A percentile compares a stretch with the other conserved stretches of the same genome.
Evolutionary conservation across 2,329 filamentous ascomycete genomes (phyloP).

Genomic region (Exophiala phaeomuriformis): DNA sequence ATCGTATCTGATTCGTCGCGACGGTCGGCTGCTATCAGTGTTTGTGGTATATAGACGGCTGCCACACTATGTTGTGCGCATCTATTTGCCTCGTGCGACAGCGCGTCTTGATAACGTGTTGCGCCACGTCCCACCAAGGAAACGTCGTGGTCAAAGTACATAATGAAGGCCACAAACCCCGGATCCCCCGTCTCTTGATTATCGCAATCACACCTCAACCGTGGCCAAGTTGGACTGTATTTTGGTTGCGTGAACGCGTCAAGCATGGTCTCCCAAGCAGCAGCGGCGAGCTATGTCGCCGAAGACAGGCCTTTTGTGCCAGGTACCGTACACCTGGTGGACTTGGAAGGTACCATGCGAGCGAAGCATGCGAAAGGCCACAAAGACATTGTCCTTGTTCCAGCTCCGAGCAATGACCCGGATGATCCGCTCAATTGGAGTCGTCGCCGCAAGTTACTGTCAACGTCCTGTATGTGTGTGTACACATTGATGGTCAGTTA

Average conservation of each 20-base stretch:
- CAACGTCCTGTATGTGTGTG: slow-evolving; percentile 31
- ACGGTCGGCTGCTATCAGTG: background rate
- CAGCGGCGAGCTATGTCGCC: background rate
- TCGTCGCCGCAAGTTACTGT: slow-evolving; percentile 30
- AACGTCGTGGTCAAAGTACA: background rate
- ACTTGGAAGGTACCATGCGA: slow-evolving; percentile 26
- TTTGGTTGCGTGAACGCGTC: background rate
- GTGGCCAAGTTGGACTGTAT: background rate
- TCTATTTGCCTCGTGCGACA: background rate
- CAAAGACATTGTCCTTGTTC: slow-evolving; percentile 31
- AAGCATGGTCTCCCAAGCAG: background rate
- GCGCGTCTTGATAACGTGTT: background rate
- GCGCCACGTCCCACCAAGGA: background rate
- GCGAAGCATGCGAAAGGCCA: slow-evolving; percentile 22
- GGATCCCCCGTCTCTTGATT: background rate
- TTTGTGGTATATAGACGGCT: background rate
- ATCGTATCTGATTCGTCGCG: background rate
- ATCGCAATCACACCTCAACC: background rate
- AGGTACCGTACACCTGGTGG: slow-evolving; percentile 35
- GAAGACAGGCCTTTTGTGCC: slow-evolving; percentile 18
- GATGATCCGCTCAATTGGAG: slow-evolving; percentile 38
- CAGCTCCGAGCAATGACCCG: slow-evolving; percentile 33
- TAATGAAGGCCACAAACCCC: background rate
- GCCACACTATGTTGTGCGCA: background rate
- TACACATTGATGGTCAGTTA: slow-evolving; percentile 18